Percentiles rank a stretch among this genome's conserved stretches.
Evolutionary conservation across 2,329 filamentous ascomycete genomes (phyloP).

Genomic region (Penicillium digitatum): DNA sequence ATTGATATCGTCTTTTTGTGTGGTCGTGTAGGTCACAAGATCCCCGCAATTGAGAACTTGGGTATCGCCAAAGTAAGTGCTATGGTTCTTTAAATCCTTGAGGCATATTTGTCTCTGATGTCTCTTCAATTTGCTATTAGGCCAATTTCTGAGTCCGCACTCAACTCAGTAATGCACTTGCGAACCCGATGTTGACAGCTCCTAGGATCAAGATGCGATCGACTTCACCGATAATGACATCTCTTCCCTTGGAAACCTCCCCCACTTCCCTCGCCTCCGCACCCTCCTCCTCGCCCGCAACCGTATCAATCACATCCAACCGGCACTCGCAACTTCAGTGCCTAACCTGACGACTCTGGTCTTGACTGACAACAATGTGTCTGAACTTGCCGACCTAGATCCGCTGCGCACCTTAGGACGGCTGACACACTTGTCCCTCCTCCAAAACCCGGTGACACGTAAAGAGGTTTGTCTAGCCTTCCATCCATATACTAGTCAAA

Average conservation of each 20-base stretch:
- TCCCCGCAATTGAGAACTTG: conserved; percentile 94
- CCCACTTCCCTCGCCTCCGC: conserved; percentile 79
- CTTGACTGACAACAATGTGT: conserved; percentile 75
- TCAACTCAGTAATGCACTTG: background rate
- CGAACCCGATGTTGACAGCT: conserved; percentile 4
- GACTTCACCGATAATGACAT: conserved; percentile 99
- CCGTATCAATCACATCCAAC: conserved; percentile 76
- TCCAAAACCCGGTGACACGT: conserved; percentile 85
- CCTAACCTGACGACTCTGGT: conserved; percentile 80
- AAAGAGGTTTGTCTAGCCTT: conserved; percentile 67
- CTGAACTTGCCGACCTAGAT: conserved; percentile 83
- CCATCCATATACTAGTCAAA: background rate
- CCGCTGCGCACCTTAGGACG: conserved; percentile 64
- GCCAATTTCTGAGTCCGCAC: background rate
- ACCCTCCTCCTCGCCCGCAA: conserved; percentile 89
- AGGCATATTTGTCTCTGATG: background rate
- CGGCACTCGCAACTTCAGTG: conserved; percentile 66
- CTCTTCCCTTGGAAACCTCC: conserved; percentile 83
- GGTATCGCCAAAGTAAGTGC: conserved; percentile 81
- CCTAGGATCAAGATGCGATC: conserved; percentile 90
- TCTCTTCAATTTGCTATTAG: background rate
- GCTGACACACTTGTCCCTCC: conserved; percentile 74
- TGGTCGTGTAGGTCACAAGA: conserved; percentile 80
- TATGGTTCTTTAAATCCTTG: background rate
- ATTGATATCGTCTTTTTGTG: conserved; percentile 69